Conservation (phyloP, 441 rosid genomes). For the Adansonia madagascariensis region DNA sequence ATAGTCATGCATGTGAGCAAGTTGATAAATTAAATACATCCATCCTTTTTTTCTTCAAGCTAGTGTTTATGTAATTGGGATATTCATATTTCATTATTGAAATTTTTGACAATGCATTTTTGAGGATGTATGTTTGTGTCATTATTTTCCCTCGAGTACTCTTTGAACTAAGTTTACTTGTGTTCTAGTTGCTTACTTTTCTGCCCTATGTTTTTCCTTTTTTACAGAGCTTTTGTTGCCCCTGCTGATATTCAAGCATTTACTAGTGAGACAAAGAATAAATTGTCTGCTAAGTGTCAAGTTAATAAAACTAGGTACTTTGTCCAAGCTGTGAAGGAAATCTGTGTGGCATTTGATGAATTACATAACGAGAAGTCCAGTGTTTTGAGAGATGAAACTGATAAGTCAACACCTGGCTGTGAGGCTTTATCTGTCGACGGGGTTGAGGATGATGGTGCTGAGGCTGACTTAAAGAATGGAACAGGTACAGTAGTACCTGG, state of each 20-base stretch:
- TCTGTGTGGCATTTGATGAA: conserved; percentile 77
- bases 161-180: conserved; percentile 2
- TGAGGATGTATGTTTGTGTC: background rate
- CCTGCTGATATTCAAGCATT: conserved; percentile 86
- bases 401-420: conserved; percentile 42
- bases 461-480: conserved; percentile 45
- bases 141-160: conserved; percentile 12
- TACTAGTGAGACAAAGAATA: conserved; percentile 78
- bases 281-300: conserved; percentile 69
- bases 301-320: conserved; percentile 71
- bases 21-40: background rate
- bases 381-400: conserved; percentile 48
- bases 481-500: conserved; percentile 32
- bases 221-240: conserved; percentile 89
- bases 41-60: background rate
- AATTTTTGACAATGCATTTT: background rate
- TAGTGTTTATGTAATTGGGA: background rate
- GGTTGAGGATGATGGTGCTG: conserved; percentile 51
- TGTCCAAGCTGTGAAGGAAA: conserved; percentile 86
- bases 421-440: conserved; percentile 54
- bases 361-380: conserved; percentile 53
- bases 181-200: conserved; percentile 26
- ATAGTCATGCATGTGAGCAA: background rate
- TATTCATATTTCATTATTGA: background rate
- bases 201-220: conserved; percentile 16